phyloP scores from a whole-genome alignment of 2,329 filamentous ascomycete genomes.

The Fusarium sublunatum region DNA sequence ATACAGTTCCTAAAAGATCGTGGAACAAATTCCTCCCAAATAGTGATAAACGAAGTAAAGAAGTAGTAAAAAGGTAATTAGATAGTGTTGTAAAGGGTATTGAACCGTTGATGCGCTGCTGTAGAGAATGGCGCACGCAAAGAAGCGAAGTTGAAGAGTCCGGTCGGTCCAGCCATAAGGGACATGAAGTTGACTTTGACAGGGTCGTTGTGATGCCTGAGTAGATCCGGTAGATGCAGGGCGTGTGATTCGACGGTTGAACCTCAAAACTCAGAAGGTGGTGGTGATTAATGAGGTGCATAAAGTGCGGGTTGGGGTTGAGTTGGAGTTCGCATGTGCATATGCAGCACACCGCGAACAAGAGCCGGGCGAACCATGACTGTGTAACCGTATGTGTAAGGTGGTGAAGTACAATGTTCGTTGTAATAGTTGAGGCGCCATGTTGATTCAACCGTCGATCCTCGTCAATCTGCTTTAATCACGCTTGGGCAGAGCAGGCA shows the following conservation, averaged over 20 bases:
- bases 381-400: constrained; percentile 27
- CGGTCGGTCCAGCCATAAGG: constrained; percentile 45
- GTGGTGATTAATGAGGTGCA: constrained; percentile 40
- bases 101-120: constrained; percentile 33
- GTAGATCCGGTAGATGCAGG: constrained; percentile 38
- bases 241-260: constrained; percentile 38
- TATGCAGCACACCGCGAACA: constrained; percentile 39
- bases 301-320: constrained; percentile 39
- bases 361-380: constrained; percentile 38
- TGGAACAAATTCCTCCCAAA: constrained; percentile 42
- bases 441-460: constrained; percentile 15
- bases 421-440: background rate
- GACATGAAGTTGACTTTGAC: constrained; percentile 27
- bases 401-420: too few species aligned
- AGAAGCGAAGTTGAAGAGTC: constrained; percentile 42
- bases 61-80: constrained; percentile 35
- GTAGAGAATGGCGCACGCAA: constrained; percentile 20
- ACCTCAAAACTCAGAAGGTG: constrained; percentile 24
- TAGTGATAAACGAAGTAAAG: constrained; percentile 32
- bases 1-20: constrained; percentile 45
- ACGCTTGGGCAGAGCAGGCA: constrained; percentile 73
- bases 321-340: constrained; percentile 38
- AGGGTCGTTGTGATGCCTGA: constrained; percentile 21
- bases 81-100: constrained; percentile 42
- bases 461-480: constrained; percentile 53